Base-by-base conservation (phyloP, 192 early-diverging fungal species). In the Paraglomus occultum region DNA sequence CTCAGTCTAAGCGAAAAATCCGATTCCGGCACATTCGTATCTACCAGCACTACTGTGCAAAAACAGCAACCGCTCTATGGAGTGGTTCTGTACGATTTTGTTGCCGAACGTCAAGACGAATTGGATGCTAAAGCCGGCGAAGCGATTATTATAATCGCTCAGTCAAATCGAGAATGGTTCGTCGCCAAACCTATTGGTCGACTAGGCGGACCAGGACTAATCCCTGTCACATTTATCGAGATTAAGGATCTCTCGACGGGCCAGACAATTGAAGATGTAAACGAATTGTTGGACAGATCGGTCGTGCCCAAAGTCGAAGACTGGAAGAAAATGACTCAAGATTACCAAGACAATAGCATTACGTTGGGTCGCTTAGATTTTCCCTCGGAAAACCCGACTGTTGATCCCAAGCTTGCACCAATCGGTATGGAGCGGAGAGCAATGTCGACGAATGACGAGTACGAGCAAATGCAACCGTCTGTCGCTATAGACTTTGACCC, bases 161-260 rank as follows among this genome's bases (percentile, higher is more conserved):
- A 92, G 63, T 89, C 87, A 49, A 90, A 88, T 54, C 80, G 80
- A 10, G 91, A 92, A 75, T 92, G 91, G 91, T 84, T 88, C 72
- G 88, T 92, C 38, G 91, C 87, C 39, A 90, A 89, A 75, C 87
- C 86, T 31, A 84, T 86, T 44, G 77, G 77, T 43, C 77, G 86
- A 42, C 76, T 85, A 11, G 84, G 84, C 23, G 84, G 83, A 1
- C 86, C 91, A 46, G 91, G 89, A 12, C 76, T 92, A 53, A 89
- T 92, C 70, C 91, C 91, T 9, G 84, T 90, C 6, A 82, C 85
- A 39, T 92, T 88, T 85, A 79, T 92, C 22, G 84, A 91, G 74
- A 84, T 92, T 74, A 81, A 84, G 51, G 89, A 92, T 77, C 81
- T 83, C 70, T 68, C 76, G 9, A 87, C 89, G 6, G 89, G 91